phyloP scores from a whole-genome alignment of 108 stramenopile genomes.

The Pseudonitzschia multiseries region DNA sequence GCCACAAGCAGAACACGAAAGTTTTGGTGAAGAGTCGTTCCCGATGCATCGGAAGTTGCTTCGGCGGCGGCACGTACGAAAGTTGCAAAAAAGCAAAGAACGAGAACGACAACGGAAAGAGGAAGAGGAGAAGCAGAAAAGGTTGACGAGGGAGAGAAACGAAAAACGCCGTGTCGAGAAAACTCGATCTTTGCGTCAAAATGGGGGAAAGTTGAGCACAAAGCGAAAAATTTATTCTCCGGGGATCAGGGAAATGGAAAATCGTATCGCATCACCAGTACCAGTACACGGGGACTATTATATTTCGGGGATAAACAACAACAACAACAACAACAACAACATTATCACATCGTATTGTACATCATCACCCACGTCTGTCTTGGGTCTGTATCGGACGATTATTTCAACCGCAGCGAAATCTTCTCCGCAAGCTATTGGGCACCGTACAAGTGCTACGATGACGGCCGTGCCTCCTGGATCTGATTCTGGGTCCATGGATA shows the following conservation, averaged over 20 bases:
- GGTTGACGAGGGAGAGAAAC: conserved; percentile 7
- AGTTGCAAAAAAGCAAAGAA: conserved; percentile 30
- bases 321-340: conserved; percentile 17
- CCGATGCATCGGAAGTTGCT: conserved; percentile 35
- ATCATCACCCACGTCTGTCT: conserved; percentile 4
- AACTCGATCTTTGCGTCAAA: neutral
- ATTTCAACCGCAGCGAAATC: neutral
- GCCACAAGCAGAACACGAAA: neutral
- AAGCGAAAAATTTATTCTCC: neutral
- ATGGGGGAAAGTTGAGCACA: neutral
- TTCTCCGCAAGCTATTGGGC: neutral
- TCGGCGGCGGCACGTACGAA: conserved; percentile 35
- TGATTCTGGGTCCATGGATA: neutral
- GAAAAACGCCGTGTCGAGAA: conserved; percentile 10
- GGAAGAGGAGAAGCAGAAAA: conserved; percentile 15
- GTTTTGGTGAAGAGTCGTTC: conserved; percentile 5
- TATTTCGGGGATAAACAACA: neutral
- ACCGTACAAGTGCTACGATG: neutral
- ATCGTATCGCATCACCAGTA: neutral
- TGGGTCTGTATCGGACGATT: conserved; percentile 5
- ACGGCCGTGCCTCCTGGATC: neutral
- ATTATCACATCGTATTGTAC: neutral
- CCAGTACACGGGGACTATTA: neutral
- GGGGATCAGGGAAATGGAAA: conserved; percentile 2
- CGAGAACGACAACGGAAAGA: conserved; percentile 15